Percentiles rank a stretch among this genome's conserved stretches.
These are phyloP conservation scores for Moricandia moricandioides DNA, from an alignment of 345 rosid species.

Conservation along the genomic window DNA sequence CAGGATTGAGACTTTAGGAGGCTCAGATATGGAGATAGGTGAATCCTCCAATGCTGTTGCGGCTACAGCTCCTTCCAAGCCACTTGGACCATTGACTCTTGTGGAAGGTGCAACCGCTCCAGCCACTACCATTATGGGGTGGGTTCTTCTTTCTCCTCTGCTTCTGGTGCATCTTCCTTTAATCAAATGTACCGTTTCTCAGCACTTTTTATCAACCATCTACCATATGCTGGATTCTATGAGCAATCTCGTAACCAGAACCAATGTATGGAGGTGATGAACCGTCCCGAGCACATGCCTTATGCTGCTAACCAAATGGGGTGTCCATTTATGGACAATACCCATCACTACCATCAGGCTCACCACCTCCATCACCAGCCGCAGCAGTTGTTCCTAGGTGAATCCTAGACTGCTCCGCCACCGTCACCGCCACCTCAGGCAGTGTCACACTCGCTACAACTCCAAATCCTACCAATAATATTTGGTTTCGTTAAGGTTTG, in stretches of 20 bases:
- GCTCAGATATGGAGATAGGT: background rate
- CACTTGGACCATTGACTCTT: background rate
- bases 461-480: background rate
- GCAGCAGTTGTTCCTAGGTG: background rate
- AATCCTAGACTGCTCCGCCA: background rate
- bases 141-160: background rate
- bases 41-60: conserved; percentile 14
- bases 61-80: background rate
- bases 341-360: background rate
- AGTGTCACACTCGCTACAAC: background rate
- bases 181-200: background rate
- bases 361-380: background rate
- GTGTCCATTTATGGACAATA: background rate
- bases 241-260: background rate
- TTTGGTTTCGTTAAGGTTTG: background rate
- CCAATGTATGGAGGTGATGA: background rate
- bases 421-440: background rate
- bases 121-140: background rate
- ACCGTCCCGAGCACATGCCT: background rate
- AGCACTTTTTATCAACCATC: background rate
- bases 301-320: background rate
- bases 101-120: background rate
- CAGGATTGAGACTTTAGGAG: background rate
- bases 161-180: background rate
- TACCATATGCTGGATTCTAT: background rate